Conservation (phyloP, 2,329 filamentous ascomycete species). For the Hypomyces rosellus region DNA sequence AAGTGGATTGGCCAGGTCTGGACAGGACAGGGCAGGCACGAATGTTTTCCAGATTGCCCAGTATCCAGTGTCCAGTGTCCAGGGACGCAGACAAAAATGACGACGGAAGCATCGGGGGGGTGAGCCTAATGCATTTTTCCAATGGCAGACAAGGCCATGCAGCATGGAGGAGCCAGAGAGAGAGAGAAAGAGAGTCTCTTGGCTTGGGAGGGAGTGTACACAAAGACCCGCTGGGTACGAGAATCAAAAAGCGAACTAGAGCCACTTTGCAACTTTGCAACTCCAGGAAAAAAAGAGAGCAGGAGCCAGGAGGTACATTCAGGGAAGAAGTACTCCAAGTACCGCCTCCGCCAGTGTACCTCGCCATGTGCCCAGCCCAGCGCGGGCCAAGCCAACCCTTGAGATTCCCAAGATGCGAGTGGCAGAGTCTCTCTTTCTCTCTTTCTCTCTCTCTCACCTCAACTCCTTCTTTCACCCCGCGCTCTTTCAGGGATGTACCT, state of each 20-base stretch:
- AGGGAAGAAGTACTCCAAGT: conserved; percentile 2
- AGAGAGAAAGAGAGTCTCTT: no score
- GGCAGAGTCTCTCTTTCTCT: no score
- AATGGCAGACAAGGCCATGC: no score
- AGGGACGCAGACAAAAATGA: conserved; percentile 3
- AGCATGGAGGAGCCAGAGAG: no score
- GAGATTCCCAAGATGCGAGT: no score
- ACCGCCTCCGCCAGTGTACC: conserved; percentile 6
- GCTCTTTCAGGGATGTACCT: neutral
- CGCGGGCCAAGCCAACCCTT: no score
- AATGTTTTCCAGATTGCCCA: neutral
- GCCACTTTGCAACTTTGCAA: no score
- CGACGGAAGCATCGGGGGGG: conserved; percentile 8
- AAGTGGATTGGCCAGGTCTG: no score
- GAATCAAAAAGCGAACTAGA: neutral
- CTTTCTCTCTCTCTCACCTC: neutral
- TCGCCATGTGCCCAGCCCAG: conserved; percentile 7
- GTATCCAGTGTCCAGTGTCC: neutral
- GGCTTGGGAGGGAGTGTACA: neutral
- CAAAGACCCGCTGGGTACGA: conserved; percentile 4
- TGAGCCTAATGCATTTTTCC: neutral
- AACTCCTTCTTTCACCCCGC: conserved; percentile 7
- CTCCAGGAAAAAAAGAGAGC: no score
- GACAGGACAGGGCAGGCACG: conserved; percentile 1
- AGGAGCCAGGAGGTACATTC: no score